Conservation (phyloP, 2,329 filamentous ascomycete species). For the Chalaropsis ovoidea region DNA sequence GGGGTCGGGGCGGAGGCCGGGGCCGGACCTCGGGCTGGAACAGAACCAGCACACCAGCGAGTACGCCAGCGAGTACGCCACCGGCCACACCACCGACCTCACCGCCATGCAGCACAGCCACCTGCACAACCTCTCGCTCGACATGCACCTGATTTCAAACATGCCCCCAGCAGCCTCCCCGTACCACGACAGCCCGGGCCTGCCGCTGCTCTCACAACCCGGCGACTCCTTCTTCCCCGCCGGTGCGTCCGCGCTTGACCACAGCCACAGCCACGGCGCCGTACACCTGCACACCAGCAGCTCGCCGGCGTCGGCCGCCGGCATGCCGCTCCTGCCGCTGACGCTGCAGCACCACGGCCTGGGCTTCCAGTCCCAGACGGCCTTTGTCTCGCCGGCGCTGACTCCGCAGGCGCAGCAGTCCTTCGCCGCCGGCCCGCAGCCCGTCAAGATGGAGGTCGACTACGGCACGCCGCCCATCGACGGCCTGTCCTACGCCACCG, state of each 20-base stretch:
- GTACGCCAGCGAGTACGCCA: too few relatives aligned
- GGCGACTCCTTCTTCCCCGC: background rate
- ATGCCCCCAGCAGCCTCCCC: background rate
- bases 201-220: background rate
- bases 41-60: too few relatives aligned
- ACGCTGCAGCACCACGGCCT: background rate
- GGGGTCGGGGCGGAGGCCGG: too few relatives aligned
- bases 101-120: background rate
- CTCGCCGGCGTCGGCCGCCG: background rate
- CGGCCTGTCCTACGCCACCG: background rate
- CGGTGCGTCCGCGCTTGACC: background rate
- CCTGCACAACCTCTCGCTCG: background rate
- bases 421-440: background rate
- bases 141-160: background rate
- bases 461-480: background rate
- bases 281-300: background rate
- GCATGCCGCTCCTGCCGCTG: background rate
- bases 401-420: background rate
- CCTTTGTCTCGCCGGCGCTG: conserved; percentile 3
- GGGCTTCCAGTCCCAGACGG: background rate
- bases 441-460: background rate
- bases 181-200: background rate
- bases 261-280: conserved; percentile 18
- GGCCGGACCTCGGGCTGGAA: too few relatives aligned
- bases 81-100: background rate